Base-by-base conservation (phyloP, 345 rosid species). In the Syzygium aromaticum region DNA sequence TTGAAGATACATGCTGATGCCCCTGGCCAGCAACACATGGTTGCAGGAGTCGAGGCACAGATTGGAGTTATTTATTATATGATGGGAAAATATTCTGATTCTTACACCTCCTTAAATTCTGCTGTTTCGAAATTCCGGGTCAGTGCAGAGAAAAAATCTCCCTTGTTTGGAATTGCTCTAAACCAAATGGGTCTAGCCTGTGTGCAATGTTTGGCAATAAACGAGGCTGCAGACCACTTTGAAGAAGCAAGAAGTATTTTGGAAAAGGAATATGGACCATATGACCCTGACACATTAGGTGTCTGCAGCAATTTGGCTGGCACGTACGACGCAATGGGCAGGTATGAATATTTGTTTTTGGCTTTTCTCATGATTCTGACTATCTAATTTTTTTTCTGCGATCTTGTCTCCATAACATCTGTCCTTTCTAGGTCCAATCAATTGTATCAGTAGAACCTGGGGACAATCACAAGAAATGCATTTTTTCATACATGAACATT, bases 261-360 rank as follows among this genome's bases (percentile, higher is more conserved):
- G 49, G 98, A 98, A 91, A 94, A 94, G 90, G 99, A 95, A 90
- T 94, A 90, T 57, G 99, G 99, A 67, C 96, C 98, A 15, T 92
- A 92, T 91, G 98, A 98, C 92, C 93, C 96, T 1, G 99, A 98
- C 59, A 98, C 99, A 1, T 90, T 96, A 61, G 99, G 95, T 25
- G 96, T 95, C 46, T 96, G 94, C 64, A 95, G 97, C 95, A 96
- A 98, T 88, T 94, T 98, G 11, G 99, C 99, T 9, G 99, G 98
- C 33, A 94, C 99, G 21, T 98, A 96, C 88, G 99, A 98, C 87
- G 99, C 99, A 84, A 93, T 98, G 96, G 99, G 99, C 85, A 96
- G 99, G 99, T 97, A 90, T 56, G 86, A 40, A 49, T 11, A 30
- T 52, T 83, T 63, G 28, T 22, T 51, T 84, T 86, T 11, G 52